Conservation (phyloP, 176 grass and related monocot genomes). For the Zea luxurians region DNA sequence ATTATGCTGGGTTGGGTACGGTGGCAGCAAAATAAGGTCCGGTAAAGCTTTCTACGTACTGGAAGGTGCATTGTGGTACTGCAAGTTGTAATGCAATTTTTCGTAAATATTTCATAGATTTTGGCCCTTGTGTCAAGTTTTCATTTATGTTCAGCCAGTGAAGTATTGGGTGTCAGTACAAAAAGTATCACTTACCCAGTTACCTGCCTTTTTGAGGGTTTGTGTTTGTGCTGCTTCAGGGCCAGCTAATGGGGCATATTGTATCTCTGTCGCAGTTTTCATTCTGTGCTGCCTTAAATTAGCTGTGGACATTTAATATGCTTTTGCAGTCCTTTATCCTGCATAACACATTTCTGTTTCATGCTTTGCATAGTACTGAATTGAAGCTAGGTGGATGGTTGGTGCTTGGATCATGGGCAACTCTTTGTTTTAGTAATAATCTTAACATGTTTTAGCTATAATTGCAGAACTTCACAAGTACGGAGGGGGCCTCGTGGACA, state of each 20-base stretch:
- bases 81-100: neutral
- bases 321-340: neutral
- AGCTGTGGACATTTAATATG: neutral
- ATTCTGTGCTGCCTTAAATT: neutral
- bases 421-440: neutral
- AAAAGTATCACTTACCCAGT: neutral
- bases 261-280: neutral
- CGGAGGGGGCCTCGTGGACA: conserved; percentile 71
- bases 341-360: conserved; percentile 7
- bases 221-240: conserved; percentile 5
- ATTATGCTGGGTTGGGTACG: neutral
- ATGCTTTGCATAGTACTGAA: neutral
- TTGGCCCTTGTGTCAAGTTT: conserved; percentile 11
- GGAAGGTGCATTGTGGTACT: neutral
- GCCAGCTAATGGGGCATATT: conserved; percentile 8
- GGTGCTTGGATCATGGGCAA: neutral
- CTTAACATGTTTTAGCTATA: conserved; percentile 7
- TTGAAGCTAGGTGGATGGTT: neutral
- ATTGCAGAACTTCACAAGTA: conserved; percentile 89
- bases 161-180: neutral
- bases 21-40: neutral
- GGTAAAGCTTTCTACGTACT: neutral
- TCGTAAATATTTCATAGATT: neutral
- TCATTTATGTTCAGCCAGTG: neutral
- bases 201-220: neutral